These are phyloP conservation scores for Cutaneotrichosporon sp. DNA, from an alignment of 1,284 basidiomycete species.

Conservation along the genomic window DNA sequence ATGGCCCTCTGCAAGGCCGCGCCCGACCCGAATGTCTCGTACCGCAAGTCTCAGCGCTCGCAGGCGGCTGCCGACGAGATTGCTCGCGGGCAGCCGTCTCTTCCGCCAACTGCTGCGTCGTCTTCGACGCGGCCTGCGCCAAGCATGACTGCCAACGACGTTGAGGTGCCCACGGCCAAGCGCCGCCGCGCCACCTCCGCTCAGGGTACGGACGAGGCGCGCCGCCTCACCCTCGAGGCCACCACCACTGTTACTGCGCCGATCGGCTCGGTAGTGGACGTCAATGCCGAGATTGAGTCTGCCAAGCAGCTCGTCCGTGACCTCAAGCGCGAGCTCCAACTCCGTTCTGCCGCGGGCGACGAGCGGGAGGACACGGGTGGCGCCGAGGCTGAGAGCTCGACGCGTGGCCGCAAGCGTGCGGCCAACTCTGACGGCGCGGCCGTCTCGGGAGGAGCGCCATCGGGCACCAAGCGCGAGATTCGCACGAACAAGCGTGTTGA, in stretches of 20 bases:
- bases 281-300: slow-evolving; percentile 49
- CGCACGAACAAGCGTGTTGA: slow-evolving; percentile 45
- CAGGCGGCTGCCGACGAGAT: slow-evolving; percentile 49
- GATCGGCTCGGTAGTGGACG: slow-evolving; percentile 35
- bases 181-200: slow-evolving; percentile 22
- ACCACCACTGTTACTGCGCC: slow-evolving; percentile 49
- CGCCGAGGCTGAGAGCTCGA: slow-evolving; percentile 28
- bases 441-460: slow-evolving; percentile 34
- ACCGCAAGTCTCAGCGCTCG: slow-evolving; percentile 62
- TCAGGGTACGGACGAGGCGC: slow-evolving; percentile 20
- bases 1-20: slow-evolving; percentile 66
- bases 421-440: slow-evolving; percentile 37
- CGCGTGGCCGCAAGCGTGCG: slow-evolving; percentile 44
- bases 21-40: slow-evolving; percentile 73
- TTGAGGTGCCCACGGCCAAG: slow-evolving; percentile 40
- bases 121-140: slow-evolving; percentile 19
- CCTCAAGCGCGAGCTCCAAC: slow-evolving; percentile 44
- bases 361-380: slow-evolving; percentile 44
- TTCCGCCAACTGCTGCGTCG: not conserved
- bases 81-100: slow-evolving; percentile 16
- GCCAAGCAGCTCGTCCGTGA: slow-evolving; percentile 51
- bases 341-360: slow-evolving; percentile 45
- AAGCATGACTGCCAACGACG: slow-evolving; percentile 22
- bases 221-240: slow-evolving; percentile 45
- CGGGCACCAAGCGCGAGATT: slow-evolving; percentile 38